Conservation (phyloP, 225 moss, liverwort and hornwort species). For the Sphagnum tenellum region DNA sequence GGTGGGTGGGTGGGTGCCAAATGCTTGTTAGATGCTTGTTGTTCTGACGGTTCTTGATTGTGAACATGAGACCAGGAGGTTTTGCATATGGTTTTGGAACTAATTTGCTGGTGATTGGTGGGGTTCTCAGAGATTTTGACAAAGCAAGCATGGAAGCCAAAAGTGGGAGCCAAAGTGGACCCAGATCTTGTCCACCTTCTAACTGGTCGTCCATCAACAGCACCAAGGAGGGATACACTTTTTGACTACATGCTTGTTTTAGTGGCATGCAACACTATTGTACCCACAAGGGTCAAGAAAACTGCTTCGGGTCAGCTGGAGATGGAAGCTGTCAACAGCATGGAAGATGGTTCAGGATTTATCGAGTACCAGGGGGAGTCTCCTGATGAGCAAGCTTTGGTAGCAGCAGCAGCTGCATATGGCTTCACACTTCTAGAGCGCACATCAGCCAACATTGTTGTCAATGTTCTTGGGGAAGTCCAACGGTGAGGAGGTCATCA, state of each 20-base stretch:
- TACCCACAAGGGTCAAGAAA: constrained; percentile 61
- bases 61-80: too few species aligned
- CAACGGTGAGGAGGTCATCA: constrained; percentile 17
- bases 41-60: too few species aligned
- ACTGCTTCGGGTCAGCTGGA: constrained; percentile 46
- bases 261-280: constrained; percentile 78
- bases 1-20: too few species aligned
- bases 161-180: constrained; percentile 24
- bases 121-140: constrained; percentile 18
- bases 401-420: constrained; percentile 66
- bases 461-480: constrained; percentile 44
- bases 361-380: constrained; percentile 92
- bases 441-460: constrained; percentile 49
- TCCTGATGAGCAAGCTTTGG: constrained; percentile 87
- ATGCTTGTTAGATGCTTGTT: too few species aligned
- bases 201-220: constrained; percentile 12
- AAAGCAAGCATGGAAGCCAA: constrained; percentile 26
- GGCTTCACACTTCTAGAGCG: constrained; percentile 76
- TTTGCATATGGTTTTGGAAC: too few species aligned
- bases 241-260: constrained; percentile 78
- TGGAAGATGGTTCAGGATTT: constrained; percentile 22
- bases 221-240: constrained; percentile 16
- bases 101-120: constrained; percentile 1
- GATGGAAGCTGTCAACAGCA: constrained; percentile 53
- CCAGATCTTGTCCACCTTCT: constrained; percentile 25